Conservation (phyloP, 352 stramenopile species). For the Thalassiosira exigua region DNA sequence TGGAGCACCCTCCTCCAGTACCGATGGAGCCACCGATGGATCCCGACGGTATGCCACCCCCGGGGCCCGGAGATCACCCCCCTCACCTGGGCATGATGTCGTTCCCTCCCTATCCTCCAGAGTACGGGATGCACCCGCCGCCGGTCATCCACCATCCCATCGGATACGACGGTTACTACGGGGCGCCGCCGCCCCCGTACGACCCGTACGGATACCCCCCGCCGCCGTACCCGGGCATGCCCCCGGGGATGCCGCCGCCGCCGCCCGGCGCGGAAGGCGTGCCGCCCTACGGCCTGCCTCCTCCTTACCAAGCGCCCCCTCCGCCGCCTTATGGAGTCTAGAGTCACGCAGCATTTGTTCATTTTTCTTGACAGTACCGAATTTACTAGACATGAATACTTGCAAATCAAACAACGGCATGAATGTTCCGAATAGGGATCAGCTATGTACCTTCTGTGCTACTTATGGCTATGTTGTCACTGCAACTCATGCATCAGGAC, state of each 20-base stretch:
- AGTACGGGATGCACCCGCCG: not conserved
- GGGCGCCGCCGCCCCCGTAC: conserved; percentile 2
- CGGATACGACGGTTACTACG: conserved; percentile 13
- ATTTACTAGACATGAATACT: no score
- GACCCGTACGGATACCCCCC: conserved; percentile 14
- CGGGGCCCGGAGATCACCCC: not conserved
- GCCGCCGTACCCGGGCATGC: conserved; percentile 10
- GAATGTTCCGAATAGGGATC: no score
- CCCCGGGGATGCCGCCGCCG: not conserved
- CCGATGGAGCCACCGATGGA: not conserved
- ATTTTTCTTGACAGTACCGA: no score
- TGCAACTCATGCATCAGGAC: no score
- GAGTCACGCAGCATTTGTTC: no score
- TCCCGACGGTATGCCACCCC: not conserved
- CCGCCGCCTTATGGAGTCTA: not conserved
- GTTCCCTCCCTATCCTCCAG: not conserved
- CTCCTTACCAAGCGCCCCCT: conserved; percentile 11
- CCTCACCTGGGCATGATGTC: conserved; percentile 4
- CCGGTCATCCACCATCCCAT: conserved; percentile 5
- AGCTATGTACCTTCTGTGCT: no score
- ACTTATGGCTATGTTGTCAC: no score
- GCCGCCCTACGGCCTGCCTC: not conserved
- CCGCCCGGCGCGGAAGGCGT: conserved; percentile 1
- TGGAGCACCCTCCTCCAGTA: not conserved
- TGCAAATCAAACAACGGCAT: no score